Conservation (phyloP, 2,329 filamentous ascomycete species). For the Arthrobotrys sinensis region DNA sequence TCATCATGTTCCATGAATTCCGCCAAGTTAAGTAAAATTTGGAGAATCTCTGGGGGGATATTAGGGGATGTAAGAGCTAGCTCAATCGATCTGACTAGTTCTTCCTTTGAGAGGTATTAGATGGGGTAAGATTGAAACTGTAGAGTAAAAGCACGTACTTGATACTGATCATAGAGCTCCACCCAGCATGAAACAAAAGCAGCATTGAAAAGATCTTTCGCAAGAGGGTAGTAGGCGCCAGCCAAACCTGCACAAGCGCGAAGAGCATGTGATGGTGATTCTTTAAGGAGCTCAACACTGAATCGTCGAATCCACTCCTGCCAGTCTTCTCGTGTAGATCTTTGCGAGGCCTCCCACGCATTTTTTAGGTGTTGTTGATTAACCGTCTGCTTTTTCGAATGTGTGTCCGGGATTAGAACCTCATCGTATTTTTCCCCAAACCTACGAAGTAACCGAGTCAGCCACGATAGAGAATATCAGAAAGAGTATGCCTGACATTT, state of each 20-base stretch:
- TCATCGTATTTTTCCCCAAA: constrained; percentile 86
- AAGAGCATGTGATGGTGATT: constrained; percentile 95
- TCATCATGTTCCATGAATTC: constrained; percentile 99
- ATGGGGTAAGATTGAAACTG: neutral
- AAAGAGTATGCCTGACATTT: constrained; percentile 66
- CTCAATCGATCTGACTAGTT: constrained; percentile 95
- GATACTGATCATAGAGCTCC: constrained; percentile 95
- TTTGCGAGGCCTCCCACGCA: constrained; percentile 96
- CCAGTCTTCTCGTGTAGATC: constrained; percentile 98
- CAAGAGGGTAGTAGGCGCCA: constrained; percentile 90
- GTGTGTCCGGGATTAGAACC: constrained; percentile 83
- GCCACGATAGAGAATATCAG: neutral
- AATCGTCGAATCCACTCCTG: constrained; percentile 98
- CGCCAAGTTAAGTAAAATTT: constrained; percentile 92
- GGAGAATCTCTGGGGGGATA: constrained; percentile 94
- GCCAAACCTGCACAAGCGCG: constrained; percentile 92
- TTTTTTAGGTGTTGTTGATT: constrained; percentile 97
- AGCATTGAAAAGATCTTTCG: constrained; percentile 96
- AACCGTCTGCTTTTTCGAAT: constrained; percentile 93
- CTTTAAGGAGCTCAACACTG: constrained; percentile 92
- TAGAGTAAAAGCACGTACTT: constrained; percentile 68
- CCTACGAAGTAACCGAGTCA: constrained; percentile 40
- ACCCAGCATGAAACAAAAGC: constrained; percentile 99
- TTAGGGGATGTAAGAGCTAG: constrained; percentile 94
- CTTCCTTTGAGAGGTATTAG: constrained; percentile 72